Evolutionary conservation across 768 basidiomycete species (phyloP), one percentile per base, ranked within the genome.

Genomic region (Gloeostereum incarnatum): DNA sequence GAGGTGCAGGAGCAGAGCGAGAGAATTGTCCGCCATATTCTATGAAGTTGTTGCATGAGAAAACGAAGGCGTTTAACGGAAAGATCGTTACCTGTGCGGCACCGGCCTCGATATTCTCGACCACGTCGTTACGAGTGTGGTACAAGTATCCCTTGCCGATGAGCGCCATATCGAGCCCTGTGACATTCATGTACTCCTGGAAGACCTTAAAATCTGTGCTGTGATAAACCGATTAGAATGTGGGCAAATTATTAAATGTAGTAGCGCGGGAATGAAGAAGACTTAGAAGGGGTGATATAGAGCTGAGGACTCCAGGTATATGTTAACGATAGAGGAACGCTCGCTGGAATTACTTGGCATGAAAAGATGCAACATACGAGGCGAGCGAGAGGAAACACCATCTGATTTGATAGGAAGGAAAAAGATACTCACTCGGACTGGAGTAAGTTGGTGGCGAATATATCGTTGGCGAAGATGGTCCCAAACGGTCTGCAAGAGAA

Each of bases 131-230:
- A 34, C 84, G 78, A 63, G 90, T 97, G 58, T 97, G 92, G 53
- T 96, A 97, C 38, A 90, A 63, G 55, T 96, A 98, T 48, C 86
- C 87, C 57, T 94, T 87, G 10, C 89, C 87, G 3, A 94, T 79
- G 19, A 94, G 63, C 0, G 92, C 92, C 73, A 94, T 89, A 56
- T 98, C 94, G 16, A 97, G 59, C 8, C 94, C 94, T 0, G 91
- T 85, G 14, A 97, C 80, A 49, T 88, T 85, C 22, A 93, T 61
- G 53, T 96, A 96, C 40, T 81, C 62, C 49, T 89, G 85, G 44
- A 96, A 97, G 48, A 97, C 94, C 20, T 88, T 78, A 50, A 97
- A 97, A 57, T 98, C 93, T 36, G 94, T 98, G 52, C 89, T 91
- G 49, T 24, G 36, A 31, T 10, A 33, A 11, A 35, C n/a, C n/a